Percentiles rank a stretch among this genome's conserved stretches.
These are phyloP conservation scores for Colletotrichum gloeosporioides DNA, from an alignment of 2,329 filamentous ascomycete species.

Conservation along the genomic window DNA sequence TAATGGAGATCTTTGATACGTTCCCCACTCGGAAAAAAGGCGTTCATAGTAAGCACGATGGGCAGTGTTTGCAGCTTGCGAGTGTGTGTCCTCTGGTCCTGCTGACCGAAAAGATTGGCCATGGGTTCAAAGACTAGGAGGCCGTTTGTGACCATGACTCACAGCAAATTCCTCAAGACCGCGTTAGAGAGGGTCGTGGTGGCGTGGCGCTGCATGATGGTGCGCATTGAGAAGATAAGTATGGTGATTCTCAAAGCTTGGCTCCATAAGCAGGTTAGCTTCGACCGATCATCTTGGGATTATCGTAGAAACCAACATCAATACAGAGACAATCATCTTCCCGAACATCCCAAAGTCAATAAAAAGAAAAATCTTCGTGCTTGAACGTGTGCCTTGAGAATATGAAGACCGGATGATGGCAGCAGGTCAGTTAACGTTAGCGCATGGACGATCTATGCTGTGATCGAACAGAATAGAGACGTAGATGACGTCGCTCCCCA, in stretches of 20 bases:
- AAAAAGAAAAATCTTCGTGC: too few species aligned
- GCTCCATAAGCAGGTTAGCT: too few species aligned
- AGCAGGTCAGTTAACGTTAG: too few species aligned
- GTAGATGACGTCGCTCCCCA: too few species aligned
- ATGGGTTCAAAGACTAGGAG: background rate
- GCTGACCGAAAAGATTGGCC: background rate
- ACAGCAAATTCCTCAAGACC: background rate
- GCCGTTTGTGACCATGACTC: background rate
- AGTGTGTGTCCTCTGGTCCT: background rate
- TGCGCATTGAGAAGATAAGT: background rate
- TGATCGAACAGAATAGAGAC: too few species aligned
- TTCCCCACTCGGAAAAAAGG: background rate
- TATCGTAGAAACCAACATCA: too few species aligned
- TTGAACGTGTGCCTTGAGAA: too few species aligned
- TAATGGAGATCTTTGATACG: background rate
- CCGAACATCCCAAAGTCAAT: too few species aligned
- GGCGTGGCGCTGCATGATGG: background rate
- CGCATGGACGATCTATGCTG: too few species aligned
- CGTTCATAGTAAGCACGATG: background rate
- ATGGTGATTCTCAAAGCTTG: background rate
- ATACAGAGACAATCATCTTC: too few species aligned
- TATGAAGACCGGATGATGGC: too few species aligned
- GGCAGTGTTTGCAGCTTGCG: background rate
- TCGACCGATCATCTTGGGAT: too few species aligned
- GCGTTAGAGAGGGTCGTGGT: background rate